Base-by-base conservation (phyloP, 1,284 basidiomycete species). In the Cerrena zonata region DNA sequence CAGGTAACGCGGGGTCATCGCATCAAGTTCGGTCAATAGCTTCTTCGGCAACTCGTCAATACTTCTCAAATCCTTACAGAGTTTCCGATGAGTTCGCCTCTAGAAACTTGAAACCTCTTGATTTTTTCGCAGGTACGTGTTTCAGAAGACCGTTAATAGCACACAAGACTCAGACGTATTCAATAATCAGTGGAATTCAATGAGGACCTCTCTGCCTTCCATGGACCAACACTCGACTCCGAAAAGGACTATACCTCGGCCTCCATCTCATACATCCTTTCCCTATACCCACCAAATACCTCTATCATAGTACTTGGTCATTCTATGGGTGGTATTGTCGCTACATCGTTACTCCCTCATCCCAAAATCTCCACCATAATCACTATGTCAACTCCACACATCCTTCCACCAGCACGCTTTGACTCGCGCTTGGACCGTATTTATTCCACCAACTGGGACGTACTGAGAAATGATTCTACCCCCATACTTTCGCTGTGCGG, bases 251-350 rank as follows among this genome's bases (percentile, higher is more conserved):
- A 91, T 66, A 78, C 91, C 15, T 76, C 80, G 24, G 74, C 79
- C 42, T 86, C 87, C 4, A 79, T 97, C 45, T 68, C 73, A 3
- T 90, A 89, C 57, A 86, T 99, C 48, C 78, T 93, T 26, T 82
- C 82, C 0, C 70, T 82, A 24, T 98, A 98, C 64, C 81, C 80
- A 1, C 56, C 72, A 1, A 65, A 72, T 30, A 89, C 81, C 0
- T 61, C 70, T 25, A 81, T 98, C 44, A 80, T 89, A 27, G 65
- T 99, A 50, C 72, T 98, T 59, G 95, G 89, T 0, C 95, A 99
- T 65, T 98, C 94, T 12, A 99, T 99, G 96, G 96, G 96, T n/a
- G 96, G 96, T 2, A 74, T 97, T 40, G 92, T 95, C 4, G 92
- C 91, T 5, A 83, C 84, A 0, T 77, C 86, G 2, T 74, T 89